phyloP scores from a whole-genome alignment of 2,329 filamentous ascomycete species.

The Torrubiella hemipterigena region DNA sequence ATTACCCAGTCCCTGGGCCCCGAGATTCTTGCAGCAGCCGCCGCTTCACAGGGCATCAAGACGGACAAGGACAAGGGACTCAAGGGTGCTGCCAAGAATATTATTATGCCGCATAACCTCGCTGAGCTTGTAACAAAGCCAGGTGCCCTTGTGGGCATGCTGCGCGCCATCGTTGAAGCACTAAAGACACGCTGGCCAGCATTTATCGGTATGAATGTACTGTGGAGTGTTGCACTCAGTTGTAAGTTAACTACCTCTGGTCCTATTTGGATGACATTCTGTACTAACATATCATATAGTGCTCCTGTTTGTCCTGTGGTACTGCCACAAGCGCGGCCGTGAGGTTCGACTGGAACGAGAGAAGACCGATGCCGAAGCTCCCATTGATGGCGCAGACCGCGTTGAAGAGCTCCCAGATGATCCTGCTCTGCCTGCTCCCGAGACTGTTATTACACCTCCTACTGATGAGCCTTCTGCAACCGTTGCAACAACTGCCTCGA shows the following conservation, averaged over 20 bases:
- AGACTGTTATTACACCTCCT: slow-evolving; percentile 4
- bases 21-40: slow-evolving; percentile 68
- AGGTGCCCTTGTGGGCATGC: slow-evolving; percentile 70
- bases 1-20: slow-evolving; percentile 65
- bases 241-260: slow-evolving; percentile 39
- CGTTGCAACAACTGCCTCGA: not conserved
- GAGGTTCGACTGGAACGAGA: slow-evolving; percentile 67
- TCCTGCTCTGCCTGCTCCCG: slow-evolving; percentile 25
- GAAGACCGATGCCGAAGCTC: slow-evolving; percentile 20
- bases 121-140: slow-evolving; percentile 76
- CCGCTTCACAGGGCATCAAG: slow-evolving; percentile 59
- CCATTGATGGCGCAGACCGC: slow-evolving; percentile 24
- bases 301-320: slow-evolving; percentile 90
- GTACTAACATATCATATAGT: slow-evolving; percentile 36
- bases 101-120: slow-evolving; percentile 59
- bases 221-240: slow-evolving; percentile 82
- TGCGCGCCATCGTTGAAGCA: slow-evolving; percentile 84
- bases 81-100: slow-evolving; percentile 51
- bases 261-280: not conserved
- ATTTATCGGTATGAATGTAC: slow-evolving; percentile 79
- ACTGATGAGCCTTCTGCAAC: slow-evolving; percentile 1
- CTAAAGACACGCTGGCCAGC: slow-evolving; percentile 81
- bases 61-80: slow-evolving; percentile 42
- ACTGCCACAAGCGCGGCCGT: slow-evolving; percentile 88
- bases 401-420: slow-evolving; percentile 40